These are phyloP conservation scores for Linum usitatissimum DNA, from an alignment of 345 rosid species.

Conservation along the genomic window DNA sequence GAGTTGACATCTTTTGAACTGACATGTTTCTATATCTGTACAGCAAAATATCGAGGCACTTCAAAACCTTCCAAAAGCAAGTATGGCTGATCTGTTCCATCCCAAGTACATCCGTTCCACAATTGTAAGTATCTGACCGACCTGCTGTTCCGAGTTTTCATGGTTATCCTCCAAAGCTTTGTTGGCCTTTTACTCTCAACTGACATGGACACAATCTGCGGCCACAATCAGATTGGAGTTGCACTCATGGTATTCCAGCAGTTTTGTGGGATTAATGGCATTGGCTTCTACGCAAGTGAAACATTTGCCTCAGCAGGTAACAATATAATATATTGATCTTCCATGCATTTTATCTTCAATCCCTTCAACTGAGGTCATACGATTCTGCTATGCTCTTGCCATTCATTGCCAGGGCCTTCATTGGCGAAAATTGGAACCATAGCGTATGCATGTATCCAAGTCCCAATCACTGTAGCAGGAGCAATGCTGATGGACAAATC, in stretches of 20 bases:
- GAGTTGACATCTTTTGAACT: neutral
- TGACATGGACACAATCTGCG: conserved; percentile 2
- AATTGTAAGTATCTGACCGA: conserved; percentile 35
- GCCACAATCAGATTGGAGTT: conserved; percentile 56
- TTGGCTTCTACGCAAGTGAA: conserved; percentile 77
- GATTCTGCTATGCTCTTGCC: neutral
- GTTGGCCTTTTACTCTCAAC: neutral
- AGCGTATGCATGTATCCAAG: conserved; percentile 79
- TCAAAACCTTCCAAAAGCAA: conserved; percentile 57
- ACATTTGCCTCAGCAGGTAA: conserved; percentile 79
- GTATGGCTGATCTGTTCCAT: conserved; percentile 46
- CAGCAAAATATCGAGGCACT: conserved; percentile 43
- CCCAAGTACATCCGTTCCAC: conserved; percentile 52
- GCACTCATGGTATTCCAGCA: conserved; percentile 85
- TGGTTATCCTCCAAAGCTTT: neutral
- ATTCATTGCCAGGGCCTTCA: conserved; percentile 44
- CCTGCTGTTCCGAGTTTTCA: neutral
- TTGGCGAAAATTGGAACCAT: conserved; percentile 67
- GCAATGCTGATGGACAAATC: conserved; percentile 63
- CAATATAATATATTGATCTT: neutral
- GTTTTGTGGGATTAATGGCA: conserved; percentile 71
- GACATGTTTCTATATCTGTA: conserved; percentile 4
- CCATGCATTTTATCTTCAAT: neutral
- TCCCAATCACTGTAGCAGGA: conserved; percentile 69
- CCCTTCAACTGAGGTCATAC: neutral